These are phyloP conservation scores for Myochromella boudieri DNA, from an alignment of 768 basidiomycete genomes.

Conservation along the genomic window DNA sequence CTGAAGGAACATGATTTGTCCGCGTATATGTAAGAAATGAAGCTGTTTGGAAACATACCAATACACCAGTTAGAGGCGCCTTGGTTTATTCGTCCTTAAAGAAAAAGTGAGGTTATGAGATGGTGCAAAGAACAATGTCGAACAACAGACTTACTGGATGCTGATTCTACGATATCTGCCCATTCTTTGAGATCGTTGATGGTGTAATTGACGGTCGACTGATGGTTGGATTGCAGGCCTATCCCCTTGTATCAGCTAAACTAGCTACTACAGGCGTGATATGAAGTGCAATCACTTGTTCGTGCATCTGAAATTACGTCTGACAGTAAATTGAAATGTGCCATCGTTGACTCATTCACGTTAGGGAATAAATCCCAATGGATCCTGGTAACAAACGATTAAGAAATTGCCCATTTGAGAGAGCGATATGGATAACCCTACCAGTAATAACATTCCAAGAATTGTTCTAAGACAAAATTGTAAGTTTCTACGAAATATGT, in stretches of 20 bases:
- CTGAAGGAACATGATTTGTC: neutral
- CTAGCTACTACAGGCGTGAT: too few species aligned
- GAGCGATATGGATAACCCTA: neutral
- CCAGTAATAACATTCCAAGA: conserved; percentile 13
- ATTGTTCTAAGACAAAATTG: conserved; percentile 8
- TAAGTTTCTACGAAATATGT: too few species aligned
- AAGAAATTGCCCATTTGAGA: neutral
- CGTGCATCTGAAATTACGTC: conserved; percentile 6
- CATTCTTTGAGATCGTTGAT: conserved; percentile 8
- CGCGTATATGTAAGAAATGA: too few species aligned
- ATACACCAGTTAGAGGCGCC: conserved; percentile 12
- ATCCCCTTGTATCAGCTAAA: too few species aligned
- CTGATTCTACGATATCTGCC: conserved; percentile 11
- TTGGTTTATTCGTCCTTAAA: neutral
- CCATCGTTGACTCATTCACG: neutral
- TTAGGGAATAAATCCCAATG: conserved; percentile 13
- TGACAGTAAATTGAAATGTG: neutral
- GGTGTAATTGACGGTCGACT: conserved; percentile 2
- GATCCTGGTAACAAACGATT: neutral
- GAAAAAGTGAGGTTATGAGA: neutral
- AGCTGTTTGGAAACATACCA: neutral
- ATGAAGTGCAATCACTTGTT: conserved; percentile 3
- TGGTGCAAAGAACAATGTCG: neutral
- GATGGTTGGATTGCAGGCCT: conserved; percentile 7
- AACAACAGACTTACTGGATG: neutral